phyloP scores from a whole-genome alignment of 2,329 filamentous ascomycete genomes.

The Aureobasidium sp. region DNA sequence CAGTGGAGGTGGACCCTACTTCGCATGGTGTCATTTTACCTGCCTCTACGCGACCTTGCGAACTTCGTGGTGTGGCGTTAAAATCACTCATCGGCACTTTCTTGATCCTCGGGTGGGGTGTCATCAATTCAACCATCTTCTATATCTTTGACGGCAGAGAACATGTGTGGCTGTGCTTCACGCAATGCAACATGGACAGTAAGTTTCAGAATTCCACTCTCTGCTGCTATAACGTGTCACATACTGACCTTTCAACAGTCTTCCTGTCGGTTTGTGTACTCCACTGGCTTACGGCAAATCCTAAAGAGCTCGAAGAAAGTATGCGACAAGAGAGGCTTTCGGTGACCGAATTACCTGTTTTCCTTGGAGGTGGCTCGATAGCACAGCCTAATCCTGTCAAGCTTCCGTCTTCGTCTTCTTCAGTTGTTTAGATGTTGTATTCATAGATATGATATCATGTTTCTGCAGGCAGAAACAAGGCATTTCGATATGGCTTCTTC shows the following conservation, averaged over 20 bases:
- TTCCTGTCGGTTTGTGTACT: constrained; percentile 19
- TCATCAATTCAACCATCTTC: constrained; percentile 40
- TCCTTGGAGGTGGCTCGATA: constrained; percentile 1
- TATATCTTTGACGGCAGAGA: constrained; percentile 37
- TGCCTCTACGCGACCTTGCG: constrained; percentile 11
- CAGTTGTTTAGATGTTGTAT: background rate
- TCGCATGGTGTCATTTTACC: background rate
- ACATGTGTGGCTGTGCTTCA: constrained; percentile 46
- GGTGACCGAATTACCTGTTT: constrained; percentile 13
- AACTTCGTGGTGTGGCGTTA: constrained; percentile 42
- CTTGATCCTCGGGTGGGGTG: constrained; percentile 43
- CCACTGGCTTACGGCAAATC: constrained; percentile 18
- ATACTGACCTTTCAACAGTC: background rate
- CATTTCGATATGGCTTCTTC: too few relatives aligned
- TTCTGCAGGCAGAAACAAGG: too few relatives aligned
- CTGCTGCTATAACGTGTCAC: background rate
- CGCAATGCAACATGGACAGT: constrained; percentile 46
- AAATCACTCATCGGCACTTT: constrained; percentile 43
- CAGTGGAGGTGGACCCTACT: background rate
- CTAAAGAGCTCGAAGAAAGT: constrained; percentile 3
- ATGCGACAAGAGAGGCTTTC: background rate
- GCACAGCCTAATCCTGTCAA: background rate
- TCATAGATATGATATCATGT: background rate
- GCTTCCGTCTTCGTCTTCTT: background rate
- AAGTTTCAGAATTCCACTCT: constrained; percentile 23